Evolutionary conservation across 1,284 basidiomycete species (phyloP).

Genomic region (Schizophyllum amplum): DNA sequence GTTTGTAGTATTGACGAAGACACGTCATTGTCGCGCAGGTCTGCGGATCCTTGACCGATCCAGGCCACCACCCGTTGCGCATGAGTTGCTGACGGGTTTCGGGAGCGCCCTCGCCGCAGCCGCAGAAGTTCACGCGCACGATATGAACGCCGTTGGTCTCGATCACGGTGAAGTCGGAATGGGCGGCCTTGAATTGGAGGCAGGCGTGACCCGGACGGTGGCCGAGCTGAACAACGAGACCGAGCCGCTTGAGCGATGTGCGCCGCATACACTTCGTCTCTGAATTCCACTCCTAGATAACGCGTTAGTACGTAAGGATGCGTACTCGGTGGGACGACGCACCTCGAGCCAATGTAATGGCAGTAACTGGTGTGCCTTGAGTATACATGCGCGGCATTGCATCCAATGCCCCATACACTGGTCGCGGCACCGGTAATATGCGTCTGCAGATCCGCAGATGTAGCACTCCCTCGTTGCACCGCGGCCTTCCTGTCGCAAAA

Average conservation of each 20-base stretch:
- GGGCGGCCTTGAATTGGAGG: slow-evolving; percentile 1
- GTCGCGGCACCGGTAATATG: too few relatives aligned
- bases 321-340: not conserved
- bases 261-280: slow-evolving; percentile 1
- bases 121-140: slow-evolving; percentile 13
- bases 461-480: too few relatives aligned
- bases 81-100: slow-evolving; percentile 6
- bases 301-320: not conserved
- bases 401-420: too few relatives aligned
- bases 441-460: too few relatives aligned
- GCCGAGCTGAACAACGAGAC: slow-evolving; percentile 12
- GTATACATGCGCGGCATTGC: not conserved
- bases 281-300: slow-evolving; percentile 4
- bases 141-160: slow-evolving; percentile 13
- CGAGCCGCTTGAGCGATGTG: slow-evolving; percentile 6
- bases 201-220: slow-evolving; percentile 6
- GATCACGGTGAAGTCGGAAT: slow-evolving; percentile 9
- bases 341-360: slow-evolving; percentile 1
- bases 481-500: too few relatives aligned
- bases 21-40: slow-evolving; percentile 8
- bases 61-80: slow-evolving; percentile 9
- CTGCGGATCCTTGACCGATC: slow-evolving; percentile 5
- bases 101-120: slow-evolving; percentile 2
- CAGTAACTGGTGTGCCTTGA: not conserved
- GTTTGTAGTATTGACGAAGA: slow-evolving; percentile 8